Percentiles rank a stretch among this genome's conserved stretches.
Evolutionary conservation across 169 alveolate genomes (phyloP).

Genomic region (Perkinsus chesapeaki): DNA sequence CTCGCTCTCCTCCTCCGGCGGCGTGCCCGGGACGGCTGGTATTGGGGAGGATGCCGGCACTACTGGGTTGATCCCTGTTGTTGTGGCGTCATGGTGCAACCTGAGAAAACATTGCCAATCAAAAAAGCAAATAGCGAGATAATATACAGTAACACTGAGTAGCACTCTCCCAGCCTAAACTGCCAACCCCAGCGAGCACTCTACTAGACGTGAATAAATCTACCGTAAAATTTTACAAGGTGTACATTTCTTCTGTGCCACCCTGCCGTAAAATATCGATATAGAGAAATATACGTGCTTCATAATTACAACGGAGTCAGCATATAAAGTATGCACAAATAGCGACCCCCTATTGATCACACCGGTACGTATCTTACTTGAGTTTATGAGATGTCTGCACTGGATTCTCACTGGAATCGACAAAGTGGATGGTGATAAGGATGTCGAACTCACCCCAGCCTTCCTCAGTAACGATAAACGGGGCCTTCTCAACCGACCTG

Average conservation of each 20-base stretch:
- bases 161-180: no score
- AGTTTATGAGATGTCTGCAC: conserved; percentile 62
- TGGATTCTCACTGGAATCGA: conserved; percentile 68
- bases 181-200: no score
- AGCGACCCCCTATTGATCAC: not conserved
- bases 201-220: no score
- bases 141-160: no score
- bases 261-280: no score
- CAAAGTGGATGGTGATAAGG: conserved; percentile 54
- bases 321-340: no score
- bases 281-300: no score
- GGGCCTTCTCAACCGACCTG: conserved; percentile 58
- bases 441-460: conserved; percentile 89
- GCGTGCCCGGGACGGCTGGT: not conserved
- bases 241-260: no score
- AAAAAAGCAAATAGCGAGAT: no score
- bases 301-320: no score
- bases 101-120: not conserved
- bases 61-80: not conserved
- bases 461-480: conserved; percentile 70
- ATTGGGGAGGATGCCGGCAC: not conserved
- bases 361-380: conserved; percentile 16
- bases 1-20: not conserved
- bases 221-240: no score
- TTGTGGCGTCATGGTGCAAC: not conserved